Percentiles rank a stretch among this genome's conserved stretches.
Conservation (phyloP, 345 rosid species). For the Pistacia vera region DNA sequence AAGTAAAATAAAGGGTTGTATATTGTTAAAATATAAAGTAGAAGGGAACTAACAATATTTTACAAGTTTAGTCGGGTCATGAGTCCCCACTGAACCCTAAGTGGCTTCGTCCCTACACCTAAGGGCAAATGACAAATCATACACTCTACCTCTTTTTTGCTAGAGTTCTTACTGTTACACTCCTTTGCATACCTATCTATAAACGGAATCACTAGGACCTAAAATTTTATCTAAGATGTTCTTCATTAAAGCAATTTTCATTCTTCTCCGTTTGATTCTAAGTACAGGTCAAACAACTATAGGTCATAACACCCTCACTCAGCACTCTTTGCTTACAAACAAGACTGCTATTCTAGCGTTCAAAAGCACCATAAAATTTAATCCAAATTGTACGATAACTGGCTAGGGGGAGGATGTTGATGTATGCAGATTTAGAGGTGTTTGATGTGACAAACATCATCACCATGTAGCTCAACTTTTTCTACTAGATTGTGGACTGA, state of each 20-base stretch:
- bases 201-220: too few species aligned
- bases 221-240: conserved; percentile 15
- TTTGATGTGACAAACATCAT: conserved; percentile 30
- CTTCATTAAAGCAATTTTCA: conserved; percentile 19
- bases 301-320: conserved; percentile 15
- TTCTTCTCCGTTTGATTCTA: conserved; percentile 29
- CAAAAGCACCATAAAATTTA: conserved; percentile 30
- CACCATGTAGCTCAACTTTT: conserved; percentile 36
- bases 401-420: conserved; percentile 42
- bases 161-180: background rate
- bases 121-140: too few species aligned
- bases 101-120: too few species aligned
- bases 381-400: conserved; percentile 37
- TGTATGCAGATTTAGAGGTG: conserved; percentile 49
- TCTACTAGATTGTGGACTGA: conserved; percentile 26
- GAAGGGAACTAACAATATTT: too few species aligned
- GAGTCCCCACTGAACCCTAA: too few species aligned
- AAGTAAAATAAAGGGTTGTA: too few species aligned
- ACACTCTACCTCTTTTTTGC: too few species aligned
- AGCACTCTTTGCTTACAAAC: conserved; percentile 40
- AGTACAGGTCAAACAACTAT: conserved; percentile 14
- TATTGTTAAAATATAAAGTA: too few species aligned
- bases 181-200: too few species aligned
- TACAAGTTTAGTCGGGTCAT: too few species aligned
- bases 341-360: conserved; percentile 51